A percentile compares a stretch with the other conserved stretches of the same genome.
These are phyloP conservation scores for Cronartium ribicola DNA, from an alignment of 1,284 basidiomycete genomes.

Conservation along the genomic window DNA sequence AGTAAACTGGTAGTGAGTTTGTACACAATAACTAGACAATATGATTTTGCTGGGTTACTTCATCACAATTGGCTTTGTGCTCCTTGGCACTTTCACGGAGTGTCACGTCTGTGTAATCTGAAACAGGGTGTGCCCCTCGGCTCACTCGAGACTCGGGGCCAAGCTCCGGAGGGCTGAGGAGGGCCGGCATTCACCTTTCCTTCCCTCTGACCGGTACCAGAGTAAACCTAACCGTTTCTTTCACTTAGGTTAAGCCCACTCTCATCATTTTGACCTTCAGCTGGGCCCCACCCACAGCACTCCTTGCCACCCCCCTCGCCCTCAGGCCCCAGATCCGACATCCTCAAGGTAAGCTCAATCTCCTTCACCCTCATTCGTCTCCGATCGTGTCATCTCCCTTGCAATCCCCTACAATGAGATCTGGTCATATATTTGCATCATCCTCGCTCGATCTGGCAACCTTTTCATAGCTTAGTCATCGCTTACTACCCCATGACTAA, in stretches of 20 bases:
- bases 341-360: constrained; percentile 1
- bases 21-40: too few relatives aligned
- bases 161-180: too few relatives aligned
- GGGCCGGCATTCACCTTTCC: too few relatives aligned
- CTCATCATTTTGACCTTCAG: not conserved
- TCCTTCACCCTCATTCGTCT: not conserved
- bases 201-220: too few relatives aligned
- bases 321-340: not conserved
- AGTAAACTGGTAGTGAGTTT: too few relatives aligned
- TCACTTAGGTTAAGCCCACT: not conserved
- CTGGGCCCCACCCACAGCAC: not conserved
- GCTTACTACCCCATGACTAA: not conserved
- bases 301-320: not conserved
- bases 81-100: too few relatives aligned
- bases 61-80: too few relatives aligned
- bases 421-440: not conserved
- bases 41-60: too few relatives aligned
- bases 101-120: too few relatives aligned
- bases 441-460: not conserved
- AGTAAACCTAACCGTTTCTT: not conserved
- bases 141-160: too few relatives aligned
- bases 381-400: not conserved
- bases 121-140: too few relatives aligned
- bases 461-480: not conserved
- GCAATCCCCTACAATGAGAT: not conserved